Conservation (phyloP, 345 rosid species). For the sweet orange (Citrus sinensis) region DNA sequence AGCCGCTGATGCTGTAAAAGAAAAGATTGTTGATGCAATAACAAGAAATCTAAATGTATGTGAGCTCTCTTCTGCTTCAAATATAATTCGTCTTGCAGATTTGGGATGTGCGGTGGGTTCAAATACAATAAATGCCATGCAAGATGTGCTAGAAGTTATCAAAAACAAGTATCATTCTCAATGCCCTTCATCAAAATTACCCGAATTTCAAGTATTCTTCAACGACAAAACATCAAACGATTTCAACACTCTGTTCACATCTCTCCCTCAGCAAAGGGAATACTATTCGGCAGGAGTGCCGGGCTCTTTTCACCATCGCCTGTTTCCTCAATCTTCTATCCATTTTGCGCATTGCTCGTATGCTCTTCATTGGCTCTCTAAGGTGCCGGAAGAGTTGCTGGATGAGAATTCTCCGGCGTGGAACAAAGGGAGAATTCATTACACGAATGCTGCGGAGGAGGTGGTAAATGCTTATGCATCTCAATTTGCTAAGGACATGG, state of each 20-base stretch:
- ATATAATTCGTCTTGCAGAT: constrained; percentile 44
- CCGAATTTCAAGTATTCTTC: constrained; percentile 53
- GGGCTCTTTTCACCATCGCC: constrained; percentile 37
- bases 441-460: constrained; percentile 23
- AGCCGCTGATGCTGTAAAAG: constrained; percentile 32
- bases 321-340: constrained; percentile 32
- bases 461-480: constrained; percentile 33
- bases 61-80: constrained; percentile 28
- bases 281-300: constrained; percentile 45
- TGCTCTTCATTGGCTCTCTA: constrained; percentile 47
- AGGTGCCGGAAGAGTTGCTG: constrained; percentile 34
- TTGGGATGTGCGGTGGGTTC: constrained; percentile 75
- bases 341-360: constrained; percentile 28
- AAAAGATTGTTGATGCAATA: constrained; percentile 37
- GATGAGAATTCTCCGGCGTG: constrained; percentile 37
- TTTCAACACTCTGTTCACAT: constrained; percentile 56
- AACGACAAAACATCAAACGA: constrained; percentile 45
- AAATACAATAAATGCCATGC: constrained; percentile 44
- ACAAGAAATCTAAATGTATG: constrained; percentile 38
- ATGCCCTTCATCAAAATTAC: constrained; percentile 5
- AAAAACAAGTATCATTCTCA: constrained; percentile 25
- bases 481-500: constrained; percentile 41
- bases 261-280: constrained; percentile 28
- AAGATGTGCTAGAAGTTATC: constrained; percentile 35
- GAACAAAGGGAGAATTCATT: constrained; percentile 45